phyloP scores from a whole-genome alignment of 257 asterid genomes.

The Parsonsia alboflavescens region DNA sequence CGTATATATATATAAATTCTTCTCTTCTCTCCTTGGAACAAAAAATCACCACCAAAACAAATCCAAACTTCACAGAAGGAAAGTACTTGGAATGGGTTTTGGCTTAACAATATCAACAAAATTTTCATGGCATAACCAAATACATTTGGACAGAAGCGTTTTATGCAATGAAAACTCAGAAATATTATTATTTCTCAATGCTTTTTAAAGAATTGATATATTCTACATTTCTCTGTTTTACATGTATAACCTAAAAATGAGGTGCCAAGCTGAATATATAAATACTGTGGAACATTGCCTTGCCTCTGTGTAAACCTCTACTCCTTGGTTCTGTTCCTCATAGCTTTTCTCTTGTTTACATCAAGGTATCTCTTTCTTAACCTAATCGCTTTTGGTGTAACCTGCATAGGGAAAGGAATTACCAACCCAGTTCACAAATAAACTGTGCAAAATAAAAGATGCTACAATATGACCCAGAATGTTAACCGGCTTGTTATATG shows the following conservation, averaged over 20 bases:
- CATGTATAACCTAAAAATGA: neutral
- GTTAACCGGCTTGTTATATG: neutral
- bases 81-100: too few relatives aligned
- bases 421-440: too few relatives aligned
- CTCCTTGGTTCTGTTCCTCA: conserved; percentile 76
- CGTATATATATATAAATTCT: too few relatives aligned
- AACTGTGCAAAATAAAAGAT: neutral
- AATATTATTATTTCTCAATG: neutral
- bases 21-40: too few relatives aligned
- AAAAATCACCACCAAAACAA: too few relatives aligned
- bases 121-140: too few relatives aligned
- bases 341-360: conserved; percentile 73
- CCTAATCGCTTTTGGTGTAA: conserved; percentile 84
- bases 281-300: neutral
- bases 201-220: neutral
- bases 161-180: neutral
- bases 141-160: neutral
- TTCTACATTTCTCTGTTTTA: neutral
- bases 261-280: neutral
- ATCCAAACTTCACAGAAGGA: too few relatives aligned
- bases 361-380: conserved; percentile 87
- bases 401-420: conserved; percentile 39
- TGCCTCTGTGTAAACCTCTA: conserved; percentile 23
- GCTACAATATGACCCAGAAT: neutral
- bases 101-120: too few relatives aligned